Evolutionary conservation across 257 asterid species (phyloP).

Genomic region (Scutellaria minor): DNA sequence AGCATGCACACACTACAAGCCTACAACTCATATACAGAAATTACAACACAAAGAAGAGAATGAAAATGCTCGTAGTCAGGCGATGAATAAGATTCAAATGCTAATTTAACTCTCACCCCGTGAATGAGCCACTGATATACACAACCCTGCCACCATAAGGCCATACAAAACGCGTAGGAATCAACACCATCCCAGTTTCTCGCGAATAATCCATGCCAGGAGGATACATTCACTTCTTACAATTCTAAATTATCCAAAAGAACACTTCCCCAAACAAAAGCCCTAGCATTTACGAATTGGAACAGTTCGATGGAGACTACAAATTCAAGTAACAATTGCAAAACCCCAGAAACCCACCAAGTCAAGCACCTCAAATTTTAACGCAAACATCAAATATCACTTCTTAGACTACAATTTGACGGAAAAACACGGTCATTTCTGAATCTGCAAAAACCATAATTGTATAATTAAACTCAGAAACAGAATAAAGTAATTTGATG

Average conservation of each 20-base stretch:
- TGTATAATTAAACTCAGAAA: conserved; percentile 10
- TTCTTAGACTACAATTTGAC: conserved; percentile 33
- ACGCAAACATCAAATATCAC: conserved; percentile 29
- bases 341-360: conserved; percentile 28
- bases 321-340: conserved; percentile 31
- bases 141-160: conserved; percentile 85
- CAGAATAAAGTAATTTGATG: conserved; percentile 14
- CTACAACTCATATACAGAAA: not conserved
- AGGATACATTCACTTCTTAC: conserved; percentile 49
- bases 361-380: conserved; percentile 29
- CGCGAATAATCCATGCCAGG: conserved; percentile 63
- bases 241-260: conserved; percentile 30
- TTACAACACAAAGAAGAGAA: not conserved
- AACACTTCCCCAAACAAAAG: conserved; percentile 28
- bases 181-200: conserved; percentile 52
- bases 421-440: conserved; percentile 19
- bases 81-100: conserved; percentile 19
- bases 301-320: conserved; percentile 18
- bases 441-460: conserved; percentile 37
- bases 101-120: conserved; percentile 57
- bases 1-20: conserved; percentile 26
- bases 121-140: conserved; percentile 70
- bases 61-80: not conserved
- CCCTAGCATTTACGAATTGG: conserved; percentile 38
- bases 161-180: conserved; percentile 79